Base-by-base conservation (phyloP, 805 yeast species). In the Ogataea chonburiensis region DNA sequence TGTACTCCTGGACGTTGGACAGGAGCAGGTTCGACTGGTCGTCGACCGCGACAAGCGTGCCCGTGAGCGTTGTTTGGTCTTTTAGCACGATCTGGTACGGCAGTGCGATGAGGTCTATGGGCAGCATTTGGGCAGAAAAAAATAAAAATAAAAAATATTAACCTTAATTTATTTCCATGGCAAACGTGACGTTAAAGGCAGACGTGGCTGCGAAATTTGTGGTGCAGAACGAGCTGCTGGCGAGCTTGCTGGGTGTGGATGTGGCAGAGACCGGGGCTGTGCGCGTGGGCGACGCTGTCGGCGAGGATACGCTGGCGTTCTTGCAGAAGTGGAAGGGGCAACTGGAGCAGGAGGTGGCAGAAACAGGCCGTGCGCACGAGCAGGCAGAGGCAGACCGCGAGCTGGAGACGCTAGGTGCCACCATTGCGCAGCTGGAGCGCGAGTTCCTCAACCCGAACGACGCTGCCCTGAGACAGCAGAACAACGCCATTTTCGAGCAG, bases 11-110 rank as follows among this genome's bases (percentile, higher is more conserved):
- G 7, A 63, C 70, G 37, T 64, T 61, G 24, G 71, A 63, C 15
- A 70, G 42, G 13, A 71, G 49, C 5, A 70, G 34, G 37, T 70
- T 71, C 13, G 64, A 53, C 37, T 67, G 67, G 20, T 70, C 68
- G 44, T 71, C 76, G 3, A 67, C 49, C 1, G 75, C 70, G 9
- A 69, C 62, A 10, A 71, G 48, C 5, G 52, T 47, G 0, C 76
- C 76, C 6, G 43, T 40, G 8, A 70, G 37, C 1, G 43, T 28
- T 15, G 74, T 43, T 1, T 63, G 62, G 27, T 64, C 66, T 5
- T 17, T 40, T 11, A 61, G 50, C 5, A 49, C 30, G 7, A 62
- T 32, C 15, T 46, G 38, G 40, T 51, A 55, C 3, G 53, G 53
- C 18, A 60, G 53, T 0, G 66, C 59, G 5, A 70, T 57, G 16